Conservation (phyloP, 225 moss, liverwort and hornwort genomes). For the Neckera pumila region DNA sequence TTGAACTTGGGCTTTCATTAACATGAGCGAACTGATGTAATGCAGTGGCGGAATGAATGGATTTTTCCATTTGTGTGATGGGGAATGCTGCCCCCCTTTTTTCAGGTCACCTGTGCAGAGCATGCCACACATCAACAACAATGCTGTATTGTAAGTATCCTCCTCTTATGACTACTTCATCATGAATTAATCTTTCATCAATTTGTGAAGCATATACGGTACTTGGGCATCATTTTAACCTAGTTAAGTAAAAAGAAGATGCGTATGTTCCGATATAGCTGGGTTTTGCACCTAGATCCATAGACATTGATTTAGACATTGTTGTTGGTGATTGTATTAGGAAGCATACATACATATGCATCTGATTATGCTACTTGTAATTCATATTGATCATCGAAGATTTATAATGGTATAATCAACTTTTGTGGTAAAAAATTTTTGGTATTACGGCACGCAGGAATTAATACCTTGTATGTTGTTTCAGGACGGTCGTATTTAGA, state of each 20-base stretch:
- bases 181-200: background rate
- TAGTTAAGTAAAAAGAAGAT: background rate
- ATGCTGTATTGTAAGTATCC: conserved; percentile 59
- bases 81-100: conserved; percentile 10
- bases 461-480: background rate
- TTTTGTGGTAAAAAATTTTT: background rate
- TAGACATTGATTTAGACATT: background rate
- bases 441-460: background rate
- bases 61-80: conserved; percentile 58
- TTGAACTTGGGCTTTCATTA: background rate
- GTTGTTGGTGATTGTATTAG: background rate
- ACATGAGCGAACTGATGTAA: background rate
- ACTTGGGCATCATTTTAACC: background rate
- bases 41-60: conserved; percentile 95
- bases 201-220: background rate
- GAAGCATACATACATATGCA: background rate
- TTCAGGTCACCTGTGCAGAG: conserved; percentile 40
- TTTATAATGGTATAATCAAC: background rate
- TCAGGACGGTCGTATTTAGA: conserved; percentile 61
- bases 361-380: background rate
- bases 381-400: background rate
- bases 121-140: conserved; percentile 67
- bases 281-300: background rate
- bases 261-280: background rate
- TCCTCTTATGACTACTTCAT: background rate